Evolutionary conservation across 148 eudicot species (phyloP), one percentile per base, ranked within the genome.

Genomic region (Tetragonia tetragonoides): DNA sequence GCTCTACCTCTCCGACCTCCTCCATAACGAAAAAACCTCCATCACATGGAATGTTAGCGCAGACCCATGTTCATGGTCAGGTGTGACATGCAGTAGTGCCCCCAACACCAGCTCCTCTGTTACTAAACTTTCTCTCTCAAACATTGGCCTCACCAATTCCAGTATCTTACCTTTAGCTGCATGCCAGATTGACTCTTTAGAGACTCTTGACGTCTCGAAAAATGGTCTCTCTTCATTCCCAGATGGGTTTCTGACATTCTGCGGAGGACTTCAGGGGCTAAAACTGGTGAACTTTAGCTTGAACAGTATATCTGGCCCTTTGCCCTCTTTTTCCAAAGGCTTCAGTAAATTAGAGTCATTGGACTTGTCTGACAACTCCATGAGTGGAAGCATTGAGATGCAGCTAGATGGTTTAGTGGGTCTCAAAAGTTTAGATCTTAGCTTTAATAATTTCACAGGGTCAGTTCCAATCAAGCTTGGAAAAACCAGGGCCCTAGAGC

Each of bases 31-130:
- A 54, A 79, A 70, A 8, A 28, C 69, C 23, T 63, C 87, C 20
- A 10, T 75, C 39, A 21, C 83, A 60, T 90, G 97, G 95, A 80
- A 73, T 23, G 21, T 21, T 23, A 62, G 1, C 11, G 83, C 75
- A 37, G 77, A 81, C 79, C 95, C 98, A 16, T 94, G 98, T 79
- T 90, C 84, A 70, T 94, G 98, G 98, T n/a, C 53, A 9, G 95
- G 95, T 65, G 90, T 94, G 68, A 28, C 70, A 3, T 94, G 98
- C 83, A 85, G 12, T 18, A 64, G 21, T 38, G 7, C 56, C 66
- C 37, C 46, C 65, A 75, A 56, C 51, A 62, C 67, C 71, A 77
- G 68, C 60, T 79, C 86, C 63, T 78, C 79, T 72, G 83, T 92
- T 34, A 82, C 76, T 51, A 8, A 60, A 15, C 69, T 92, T 42